These are phyloP conservation scores for Raddia guianensis DNA, from an alignment of 176 grass and related monocot species.

Conservation along the genomic window DNA sequence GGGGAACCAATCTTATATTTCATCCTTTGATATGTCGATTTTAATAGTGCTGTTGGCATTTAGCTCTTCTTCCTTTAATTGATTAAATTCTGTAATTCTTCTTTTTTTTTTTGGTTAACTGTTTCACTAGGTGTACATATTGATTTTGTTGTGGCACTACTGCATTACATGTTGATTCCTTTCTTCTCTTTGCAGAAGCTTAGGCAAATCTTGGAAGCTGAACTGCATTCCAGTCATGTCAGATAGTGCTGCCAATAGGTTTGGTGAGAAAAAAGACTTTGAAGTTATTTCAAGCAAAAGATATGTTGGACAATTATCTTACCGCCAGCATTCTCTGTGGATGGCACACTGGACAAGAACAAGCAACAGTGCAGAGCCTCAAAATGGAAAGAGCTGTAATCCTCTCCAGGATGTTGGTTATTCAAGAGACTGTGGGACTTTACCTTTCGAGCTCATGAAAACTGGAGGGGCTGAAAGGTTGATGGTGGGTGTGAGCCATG, in stretches of 20 bases:
- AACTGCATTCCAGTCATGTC: slow-evolving; percentile 47
- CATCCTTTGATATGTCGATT: not conserved
- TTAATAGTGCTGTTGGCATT: not conserved
- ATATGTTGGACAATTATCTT: slow-evolving; percentile 42
- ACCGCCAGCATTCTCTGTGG: slow-evolving; percentile 57
- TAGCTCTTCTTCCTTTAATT: not conserved
- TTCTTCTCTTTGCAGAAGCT: slow-evolving; percentile 19
- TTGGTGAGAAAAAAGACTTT: slow-evolving; percentile 44
- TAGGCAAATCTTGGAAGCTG: not conserved
- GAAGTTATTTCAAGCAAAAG: slow-evolving; percentile 50
- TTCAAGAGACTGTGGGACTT: slow-evolving; percentile 38
- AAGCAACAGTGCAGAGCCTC: slow-evolving; percentile 38
- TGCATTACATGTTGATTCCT: not conserved
- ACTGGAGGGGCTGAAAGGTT: slow-evolving; percentile 48
- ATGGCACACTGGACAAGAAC: slow-evolving; percentile 60
- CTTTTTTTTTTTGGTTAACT: not conserved
- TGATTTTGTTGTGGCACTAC: not conserved
- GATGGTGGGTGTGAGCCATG: slow-evolving; percentile 49
- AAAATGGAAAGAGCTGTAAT: slow-evolving; percentile 19
- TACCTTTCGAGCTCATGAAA: slow-evolving; percentile 51
- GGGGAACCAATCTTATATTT: not conserved
- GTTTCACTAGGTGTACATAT: slow-evolving; percentile 4
- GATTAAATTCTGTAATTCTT: slow-evolving; percentile 1
- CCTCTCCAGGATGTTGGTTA: slow-evolving; percentile 36
- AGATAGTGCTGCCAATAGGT: slow-evolving; percentile 42